phyloP scores from a whole-genome alignment of 768 basidiomycete species.

The Lactarius pseudohatsudake region DNA sequence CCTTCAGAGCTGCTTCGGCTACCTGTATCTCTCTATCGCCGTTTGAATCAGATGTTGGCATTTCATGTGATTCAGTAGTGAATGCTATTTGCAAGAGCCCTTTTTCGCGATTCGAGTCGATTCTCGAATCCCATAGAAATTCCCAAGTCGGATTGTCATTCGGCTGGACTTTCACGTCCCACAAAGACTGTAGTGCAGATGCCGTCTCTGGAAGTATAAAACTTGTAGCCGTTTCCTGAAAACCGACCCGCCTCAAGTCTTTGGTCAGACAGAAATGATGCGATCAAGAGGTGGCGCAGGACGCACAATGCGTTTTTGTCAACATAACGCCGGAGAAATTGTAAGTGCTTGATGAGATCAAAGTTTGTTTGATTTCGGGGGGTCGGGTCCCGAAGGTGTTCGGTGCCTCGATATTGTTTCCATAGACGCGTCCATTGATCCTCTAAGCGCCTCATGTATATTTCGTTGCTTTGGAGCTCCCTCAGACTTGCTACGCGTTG shows the following conservation, averaged over 20 bases:
- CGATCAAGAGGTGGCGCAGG: not conserved
- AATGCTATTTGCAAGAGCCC: constrained; percentile 59
- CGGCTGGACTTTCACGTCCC: constrained; percentile 50
- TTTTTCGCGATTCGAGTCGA: constrained; percentile 78
- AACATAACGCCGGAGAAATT: constrained; percentile 75
- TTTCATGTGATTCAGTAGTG: constrained; percentile 43
- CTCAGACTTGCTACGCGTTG: constrained; percentile 62
- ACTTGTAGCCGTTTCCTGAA: constrained; percentile 44
- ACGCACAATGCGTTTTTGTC: constrained; percentile 88
- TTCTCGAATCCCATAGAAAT: constrained; percentile 68
- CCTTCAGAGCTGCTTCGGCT: constrained; percentile 75
- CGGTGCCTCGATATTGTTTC: constrained; percentile 66
- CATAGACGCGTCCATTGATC: constrained; percentile 81
- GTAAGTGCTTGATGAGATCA: constrained; percentile 75
- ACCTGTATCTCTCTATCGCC: constrained; percentile 45
- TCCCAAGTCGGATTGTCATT: constrained; percentile 55
- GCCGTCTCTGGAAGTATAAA: constrained; percentile 45
- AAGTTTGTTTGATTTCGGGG: constrained; percentile 69
- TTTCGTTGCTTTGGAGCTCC: constrained; percentile 62
- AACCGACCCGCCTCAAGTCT: constrained; percentile 59
- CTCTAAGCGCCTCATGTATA: constrained; percentile 77
- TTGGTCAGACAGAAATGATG: constrained; percentile 13
- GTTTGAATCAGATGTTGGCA: constrained; percentile 35
- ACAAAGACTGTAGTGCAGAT: constrained; percentile 45
- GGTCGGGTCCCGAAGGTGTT: constrained; percentile 68